These are phyloP conservation scores for Gloeopeniophorella convolvens DNA, from an alignment of 768 basidiomycete species.

Conservation along the genomic window DNA sequence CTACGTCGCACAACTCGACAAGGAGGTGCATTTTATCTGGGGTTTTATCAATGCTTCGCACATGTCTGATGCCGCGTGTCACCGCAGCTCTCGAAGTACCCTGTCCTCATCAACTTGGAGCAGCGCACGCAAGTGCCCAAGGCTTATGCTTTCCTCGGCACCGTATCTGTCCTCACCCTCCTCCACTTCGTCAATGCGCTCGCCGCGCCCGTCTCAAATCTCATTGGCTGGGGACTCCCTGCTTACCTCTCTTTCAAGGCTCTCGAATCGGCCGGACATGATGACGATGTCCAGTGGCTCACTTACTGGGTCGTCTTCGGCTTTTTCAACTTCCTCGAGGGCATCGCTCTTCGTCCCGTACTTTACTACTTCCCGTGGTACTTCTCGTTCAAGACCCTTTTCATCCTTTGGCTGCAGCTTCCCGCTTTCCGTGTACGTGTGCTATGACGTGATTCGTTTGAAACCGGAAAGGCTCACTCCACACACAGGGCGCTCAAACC, in stretches of 20 bases:
- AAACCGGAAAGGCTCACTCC: no score
- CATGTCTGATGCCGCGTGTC: constrained; percentile 16
- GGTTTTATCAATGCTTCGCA: constrained; percentile 16
- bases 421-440: constrained; percentile 73
- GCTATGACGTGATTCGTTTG: not conserved
- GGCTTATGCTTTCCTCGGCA: constrained; percentile 78
- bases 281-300: constrained; percentile 92
- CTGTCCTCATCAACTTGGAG: constrained; percentile 77
- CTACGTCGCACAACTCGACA: constrained; percentile 89
- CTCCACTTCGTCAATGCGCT: constrained; percentile 87
- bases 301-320: constrained; percentile 98
- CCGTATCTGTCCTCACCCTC: constrained; percentile 55
- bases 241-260: constrained; percentile 95
- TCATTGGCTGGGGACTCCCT: constrained; percentile 91
- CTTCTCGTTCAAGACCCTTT: constrained; percentile 85
- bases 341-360: constrained; percentile 71
- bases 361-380: constrained; percentile 96
- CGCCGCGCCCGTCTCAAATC: constrained; percentile 87
- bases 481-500: constrained; percentile 72
- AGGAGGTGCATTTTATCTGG: constrained; percentile 78
- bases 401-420: constrained; percentile 90
- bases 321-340: constrained; percentile 89
- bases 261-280: constrained; percentile 74
- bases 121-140: constrained; percentile 90
- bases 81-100: constrained; percentile 74